Conservation (phyloP, 306 rosid species). For the Luffa acutangula region DNA sequence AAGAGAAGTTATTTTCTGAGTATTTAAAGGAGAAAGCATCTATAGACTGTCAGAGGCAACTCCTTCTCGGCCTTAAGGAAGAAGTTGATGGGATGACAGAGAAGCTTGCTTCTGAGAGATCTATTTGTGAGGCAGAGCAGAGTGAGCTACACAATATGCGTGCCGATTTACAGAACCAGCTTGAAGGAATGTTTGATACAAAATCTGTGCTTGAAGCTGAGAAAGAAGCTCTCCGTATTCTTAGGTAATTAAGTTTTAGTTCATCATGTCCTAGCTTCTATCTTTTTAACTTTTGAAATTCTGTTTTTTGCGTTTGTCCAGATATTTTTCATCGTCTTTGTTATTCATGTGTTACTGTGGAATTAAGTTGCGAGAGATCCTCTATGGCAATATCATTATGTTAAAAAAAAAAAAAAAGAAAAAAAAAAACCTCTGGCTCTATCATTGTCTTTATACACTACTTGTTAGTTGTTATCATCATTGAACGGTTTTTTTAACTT, state of each 20-base stretch:
- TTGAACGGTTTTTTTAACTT: neutral
- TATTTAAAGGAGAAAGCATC: constrained; percentile 63
- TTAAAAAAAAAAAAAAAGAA: neutral
- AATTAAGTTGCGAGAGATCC: neutral
- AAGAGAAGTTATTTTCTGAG: constrained; percentile 38
- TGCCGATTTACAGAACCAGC: constrained; percentile 44
- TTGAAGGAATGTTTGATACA: constrained; percentile 44
- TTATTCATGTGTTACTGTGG: neutral
- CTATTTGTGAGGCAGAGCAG: constrained; percentile 45
- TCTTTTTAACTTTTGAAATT: neutral
- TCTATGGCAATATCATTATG: neutral
- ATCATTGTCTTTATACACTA: neutral
- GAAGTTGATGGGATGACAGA: constrained; percentile 71
- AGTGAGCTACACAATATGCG: constrained; percentile 33
- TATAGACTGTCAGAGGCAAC: constrained; percentile 78
- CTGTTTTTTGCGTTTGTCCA: neutral
- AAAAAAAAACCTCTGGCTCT: neutral
- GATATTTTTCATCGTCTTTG: neutral
- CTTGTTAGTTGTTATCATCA: neutral
- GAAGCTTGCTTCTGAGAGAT: constrained; percentile 55
- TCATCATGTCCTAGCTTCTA: neutral
- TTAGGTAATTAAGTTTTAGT: constrained; percentile 35
- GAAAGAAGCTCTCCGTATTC: constrained; percentile 84
- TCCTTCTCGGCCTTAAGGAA: constrained; percentile 50
- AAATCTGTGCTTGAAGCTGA: constrained; percentile 84